Base-by-base conservation (phyloP, 2,329 filamentous ascomycete species). In the Phialocephala sp. region DNA sequence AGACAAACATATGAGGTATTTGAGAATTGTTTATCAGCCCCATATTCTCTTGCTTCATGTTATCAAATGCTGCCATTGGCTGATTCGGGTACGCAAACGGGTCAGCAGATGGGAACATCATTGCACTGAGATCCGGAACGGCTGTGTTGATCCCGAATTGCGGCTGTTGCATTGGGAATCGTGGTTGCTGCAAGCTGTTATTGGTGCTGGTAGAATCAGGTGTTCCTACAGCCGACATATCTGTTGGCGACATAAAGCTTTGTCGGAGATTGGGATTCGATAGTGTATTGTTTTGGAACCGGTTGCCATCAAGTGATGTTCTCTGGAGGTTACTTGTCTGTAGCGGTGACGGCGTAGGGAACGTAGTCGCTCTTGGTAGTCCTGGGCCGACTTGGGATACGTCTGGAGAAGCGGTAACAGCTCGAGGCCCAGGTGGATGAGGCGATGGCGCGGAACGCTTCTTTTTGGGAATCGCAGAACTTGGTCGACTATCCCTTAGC, bases 31-130 rank as follows among this genome's bases (percentile, higher is more conserved):
- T 60, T 32, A 67, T 52, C 37, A 65, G 59, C 0, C 57, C 63
- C 2, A 66, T 47, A 36, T 70, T 66, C 41, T 73, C 73, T 59
- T 72, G 70, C 57, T 75, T 76, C 27, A 68, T 78, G 71, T 77
- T 80, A 11, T 82, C 82, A 47, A 86, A 80, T 71, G 87, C 82
- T 80, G 90, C 88, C 80, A 90, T 87, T 0, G 90, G 88, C 69
- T 92, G 90, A 72, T 90, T 92, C 0, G 74, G 91, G 72, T 94
- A 95, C 0, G 89, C 90, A 68, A 94, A 90, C 0, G 91, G 91
- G 72, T 94, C 91, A 39, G 87, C 85, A 0, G 90, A 90, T 1
- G 91, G 89, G 73, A 94, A 94, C 89, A 94, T 93, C 79, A 94
- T 87, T 3, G 89, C 87, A 65, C 89, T 89, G 8, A 94, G 83